Conservation (phyloP, 108 stramenopile species). For the Schizochytrium sp. region DNA sequence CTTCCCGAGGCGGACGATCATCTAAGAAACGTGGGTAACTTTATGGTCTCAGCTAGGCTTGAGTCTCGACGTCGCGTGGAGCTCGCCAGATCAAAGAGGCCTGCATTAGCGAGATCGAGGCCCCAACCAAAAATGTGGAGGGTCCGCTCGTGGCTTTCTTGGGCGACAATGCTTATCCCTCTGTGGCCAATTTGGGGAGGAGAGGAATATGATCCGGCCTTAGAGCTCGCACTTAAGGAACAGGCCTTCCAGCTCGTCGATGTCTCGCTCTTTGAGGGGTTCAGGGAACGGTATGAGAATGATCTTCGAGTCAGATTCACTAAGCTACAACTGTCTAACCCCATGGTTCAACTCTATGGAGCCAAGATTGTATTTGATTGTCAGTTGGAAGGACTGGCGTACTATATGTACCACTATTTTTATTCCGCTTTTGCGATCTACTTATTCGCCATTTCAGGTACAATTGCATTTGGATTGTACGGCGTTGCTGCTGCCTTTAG, state of each 20-base stretch:
- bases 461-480: not conserved
- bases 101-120: conserved; percentile 10
- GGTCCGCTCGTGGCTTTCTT: not conserved
- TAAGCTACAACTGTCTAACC: not conserved
- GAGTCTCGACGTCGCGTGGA: not conserved
- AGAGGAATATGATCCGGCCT: conserved; percentile 11
- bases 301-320: not conserved
- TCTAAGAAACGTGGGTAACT: not conserved
- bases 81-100: conserved; percentile 23
- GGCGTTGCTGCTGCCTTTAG: conserved; percentile 41
- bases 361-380: not conserved
- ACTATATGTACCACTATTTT: conserved; percentile 44
- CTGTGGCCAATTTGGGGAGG: not conserved
- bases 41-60: conserved; percentile 44
- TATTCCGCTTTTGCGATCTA: conserved; percentile 25
- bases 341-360: not conserved
- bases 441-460: not conserved
- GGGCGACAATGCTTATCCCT: not conserved
- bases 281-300: conserved; percentile 20
- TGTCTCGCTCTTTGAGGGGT: conserved; percentile 5
- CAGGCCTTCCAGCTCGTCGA: conserved; percentile 11
- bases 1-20: not conserved
- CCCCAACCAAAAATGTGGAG: not conserved
- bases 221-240: not conserved
- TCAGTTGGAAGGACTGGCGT: conserved; percentile 4